These are phyloP conservation scores for Alternaria sp. DNA, from an alignment of 2,329 filamentous ascomycete species.

Conservation along the genomic window DNA sequence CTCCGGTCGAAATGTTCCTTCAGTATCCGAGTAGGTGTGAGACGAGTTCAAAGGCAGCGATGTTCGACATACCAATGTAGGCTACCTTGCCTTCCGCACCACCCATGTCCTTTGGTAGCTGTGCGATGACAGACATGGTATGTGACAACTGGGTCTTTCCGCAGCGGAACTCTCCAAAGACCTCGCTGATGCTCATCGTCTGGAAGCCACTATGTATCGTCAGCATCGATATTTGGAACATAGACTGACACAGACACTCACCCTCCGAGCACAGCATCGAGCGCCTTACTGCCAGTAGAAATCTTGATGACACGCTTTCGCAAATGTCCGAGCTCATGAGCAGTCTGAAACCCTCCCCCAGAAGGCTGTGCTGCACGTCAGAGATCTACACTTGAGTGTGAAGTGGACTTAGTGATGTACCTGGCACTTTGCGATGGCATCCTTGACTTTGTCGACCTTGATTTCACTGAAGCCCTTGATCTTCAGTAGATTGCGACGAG, in stretches of 20 bases:
- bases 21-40: conserved; percentile 41
- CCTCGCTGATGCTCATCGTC: conserved; percentile 74
- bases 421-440: conserved; percentile 69
- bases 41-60: neutral
- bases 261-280: conserved; percentile 72
- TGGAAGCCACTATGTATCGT: conserved; percentile 66
- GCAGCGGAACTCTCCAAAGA: conserved; percentile 70
- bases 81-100: conserved; percentile 75
- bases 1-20: conserved; percentile 68
- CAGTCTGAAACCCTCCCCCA: conserved; percentile 70
- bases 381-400: neutral
- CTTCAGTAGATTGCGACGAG: conserved; percentile 67
- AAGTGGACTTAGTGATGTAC: conserved; percentile 47
- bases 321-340: conserved; percentile 69
- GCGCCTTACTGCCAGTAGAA: conserved; percentile 74
- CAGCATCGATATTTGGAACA: conserved; percentile 6
- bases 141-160: conserved; percentile 76
- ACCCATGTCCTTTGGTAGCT: conserved; percentile 67
- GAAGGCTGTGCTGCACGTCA: conserved; percentile 58
- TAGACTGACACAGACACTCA: conserved; percentile 36
- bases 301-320: conserved; percentile 71
- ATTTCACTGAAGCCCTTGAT: conserved; percentile 76
- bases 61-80: conserved; percentile 63
- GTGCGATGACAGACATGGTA: conserved; percentile 72
- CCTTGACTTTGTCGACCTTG: conserved; percentile 76